phyloP scores from a whole-genome alignment of 1,284 basidiomycete genomes.

The Ceratobasidium papillatum region DNA sequence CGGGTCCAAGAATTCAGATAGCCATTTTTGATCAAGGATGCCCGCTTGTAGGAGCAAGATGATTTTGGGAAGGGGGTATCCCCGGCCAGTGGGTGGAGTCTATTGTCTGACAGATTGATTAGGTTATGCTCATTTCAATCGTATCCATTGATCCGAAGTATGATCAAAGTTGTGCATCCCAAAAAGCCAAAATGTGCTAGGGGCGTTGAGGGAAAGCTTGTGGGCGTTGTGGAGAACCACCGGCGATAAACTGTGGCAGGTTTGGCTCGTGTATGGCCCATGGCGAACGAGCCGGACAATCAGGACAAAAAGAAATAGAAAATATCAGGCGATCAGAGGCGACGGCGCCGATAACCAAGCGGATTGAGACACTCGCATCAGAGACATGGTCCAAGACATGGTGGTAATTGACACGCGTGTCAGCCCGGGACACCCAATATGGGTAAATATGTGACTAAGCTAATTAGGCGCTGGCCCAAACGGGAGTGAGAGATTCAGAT shows the following conservation, averaged over 20 bases:
- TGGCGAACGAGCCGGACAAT: neutral
- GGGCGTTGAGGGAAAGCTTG: neutral
- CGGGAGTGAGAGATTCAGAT: neutral
- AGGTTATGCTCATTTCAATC: neutral
- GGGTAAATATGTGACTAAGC: neutral
- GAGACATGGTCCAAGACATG: neutral
- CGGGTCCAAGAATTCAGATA: neutral
- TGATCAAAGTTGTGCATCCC: neutral
- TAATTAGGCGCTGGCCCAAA: neutral
- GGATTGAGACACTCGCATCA: neutral
- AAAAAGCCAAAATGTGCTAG: neutral
- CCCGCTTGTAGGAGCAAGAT: neutral
- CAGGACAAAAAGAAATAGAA: neutral
- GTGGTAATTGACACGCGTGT: constrained; percentile 2
- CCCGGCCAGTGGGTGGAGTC: constrained; percentile 1
- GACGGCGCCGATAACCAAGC: neutral
- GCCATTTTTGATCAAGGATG: neutral
- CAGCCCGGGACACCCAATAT: neutral
- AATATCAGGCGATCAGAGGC: neutral
- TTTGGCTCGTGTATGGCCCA: neutral
- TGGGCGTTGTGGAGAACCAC: neutral
- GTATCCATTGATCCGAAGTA: neutral
- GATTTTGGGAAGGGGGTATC: constrained; percentile 3
- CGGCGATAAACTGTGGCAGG: neutral
- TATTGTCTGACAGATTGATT: constrained; percentile 19